phyloP scores from a whole-genome alignment of 1,284 basidiomycete genomes.

The Naganishia cerealis region DNA sequence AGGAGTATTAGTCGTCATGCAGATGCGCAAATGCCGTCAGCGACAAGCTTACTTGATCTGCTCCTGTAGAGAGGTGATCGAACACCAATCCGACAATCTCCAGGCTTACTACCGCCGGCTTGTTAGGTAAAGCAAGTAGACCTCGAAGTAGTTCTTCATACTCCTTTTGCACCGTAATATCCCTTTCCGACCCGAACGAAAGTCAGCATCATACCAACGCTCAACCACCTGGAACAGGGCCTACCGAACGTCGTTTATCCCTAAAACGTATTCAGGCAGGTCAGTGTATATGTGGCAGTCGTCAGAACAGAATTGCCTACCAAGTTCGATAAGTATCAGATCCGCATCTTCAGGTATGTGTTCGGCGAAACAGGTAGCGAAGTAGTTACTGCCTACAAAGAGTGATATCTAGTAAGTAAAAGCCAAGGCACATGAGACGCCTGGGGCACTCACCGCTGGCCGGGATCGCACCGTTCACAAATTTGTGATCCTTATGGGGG shows the following conservation, averaged over 20 bases:
- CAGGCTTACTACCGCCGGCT: slow-evolving; percentile 50
- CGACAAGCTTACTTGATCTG: slow-evolving; percentile 16
- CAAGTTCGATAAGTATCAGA: slow-evolving; percentile 48
- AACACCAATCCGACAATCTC: slow-evolving; percentile 39
- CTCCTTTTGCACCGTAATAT: slow-evolving; percentile 35
- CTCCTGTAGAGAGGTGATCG: slow-evolving; percentile 21
- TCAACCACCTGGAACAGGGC: neutral
- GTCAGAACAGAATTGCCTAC: slow-evolving; percentile 17
- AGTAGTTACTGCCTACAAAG: slow-evolving; percentile 45
- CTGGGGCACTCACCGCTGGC: slow-evolving; percentile 33
- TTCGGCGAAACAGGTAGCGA: slow-evolving; percentile 51
- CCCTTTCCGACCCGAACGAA: neutral
- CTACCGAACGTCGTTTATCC: slow-evolving; percentile 45
- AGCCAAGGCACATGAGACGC: neutral
- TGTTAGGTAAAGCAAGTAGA: slow-evolving; percentile 44
- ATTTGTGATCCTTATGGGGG: slow-evolving; percentile 41
- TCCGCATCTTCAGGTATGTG: slow-evolving; percentile 49
- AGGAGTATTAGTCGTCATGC: neutral
- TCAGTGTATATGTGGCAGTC: neutral
- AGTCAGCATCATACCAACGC: neutral
- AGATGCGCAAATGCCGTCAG: neutral
- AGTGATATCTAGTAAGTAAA: neutral
- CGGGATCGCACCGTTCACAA: slow-evolving; percentile 47
- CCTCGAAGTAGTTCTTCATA: slow-evolving; percentile 49
- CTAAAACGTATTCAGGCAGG: neutral